phyloP scores from a whole-genome alignment of 1,139 yeast genomes.

The Yamadazyma conglobata region DNA sequence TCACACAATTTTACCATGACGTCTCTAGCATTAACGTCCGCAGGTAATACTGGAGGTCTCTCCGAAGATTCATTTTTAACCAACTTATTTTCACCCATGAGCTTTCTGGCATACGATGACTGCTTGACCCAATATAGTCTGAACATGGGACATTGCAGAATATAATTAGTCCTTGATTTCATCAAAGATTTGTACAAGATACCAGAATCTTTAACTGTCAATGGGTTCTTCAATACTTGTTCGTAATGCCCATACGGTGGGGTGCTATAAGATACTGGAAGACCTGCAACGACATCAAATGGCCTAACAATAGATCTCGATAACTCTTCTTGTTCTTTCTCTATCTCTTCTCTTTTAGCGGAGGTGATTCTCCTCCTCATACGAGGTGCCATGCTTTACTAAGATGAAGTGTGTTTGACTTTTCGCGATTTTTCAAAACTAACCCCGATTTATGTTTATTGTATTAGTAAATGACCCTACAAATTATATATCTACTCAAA shows the following conservation, averaged over 20 bases:
- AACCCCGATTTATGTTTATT: no score
- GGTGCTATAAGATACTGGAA: constrained; percentile 64
- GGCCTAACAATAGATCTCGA: constrained; percentile 53
- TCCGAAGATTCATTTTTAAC: constrained; percentile 23
- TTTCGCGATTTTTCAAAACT: constrained; percentile 1
- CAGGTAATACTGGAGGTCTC: constrained; percentile 41
- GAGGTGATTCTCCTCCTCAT: constrained; percentile 46
- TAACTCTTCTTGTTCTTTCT: constrained; percentile 42
- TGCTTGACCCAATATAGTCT: constrained; percentile 74
- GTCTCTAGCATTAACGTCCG: constrained; percentile 64
- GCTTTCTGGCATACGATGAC: constrained; percentile 42
- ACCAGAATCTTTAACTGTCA: constrained; percentile 70
- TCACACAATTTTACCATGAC: constrained; percentile 88
- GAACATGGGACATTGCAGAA: constrained; percentile 67
- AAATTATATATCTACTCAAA: no score
- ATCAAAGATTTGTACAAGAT: constrained; percentile 69
- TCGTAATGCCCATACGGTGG: constrained; percentile 56
- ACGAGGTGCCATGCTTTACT: constrained; percentile 35
- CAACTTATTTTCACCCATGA: constrained; percentile 30
- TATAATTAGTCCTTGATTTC: constrained; percentile 72
- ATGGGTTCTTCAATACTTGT: constrained; percentile 57
- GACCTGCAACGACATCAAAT: constrained; percentile 60
- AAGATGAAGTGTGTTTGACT: neutral
- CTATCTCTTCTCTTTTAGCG: constrained; percentile 47
- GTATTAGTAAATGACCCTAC: no score